Base-by-base conservation (phyloP, 1,139 yeast species). In the Pichia sp. region DNA sequence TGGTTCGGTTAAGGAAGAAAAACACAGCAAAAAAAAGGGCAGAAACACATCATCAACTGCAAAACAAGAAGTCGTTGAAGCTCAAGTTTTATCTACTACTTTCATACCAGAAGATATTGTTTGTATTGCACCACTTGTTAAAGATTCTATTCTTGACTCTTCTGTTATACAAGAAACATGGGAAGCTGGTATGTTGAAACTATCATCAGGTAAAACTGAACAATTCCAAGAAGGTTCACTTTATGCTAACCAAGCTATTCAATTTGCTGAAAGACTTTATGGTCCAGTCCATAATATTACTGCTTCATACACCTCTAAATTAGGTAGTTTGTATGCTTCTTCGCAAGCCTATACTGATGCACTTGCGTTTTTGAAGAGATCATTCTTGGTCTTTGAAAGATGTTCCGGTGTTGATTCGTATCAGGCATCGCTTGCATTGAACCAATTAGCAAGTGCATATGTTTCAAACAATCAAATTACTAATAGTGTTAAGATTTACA, bases 211-310 rank as follows among this genome's bases (percentile, higher is more conserved):
- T 12, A 58, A 59, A 11, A 58, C 63, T 18, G 62, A 70, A 27
- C 71, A 74, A 50, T 71, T 64, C 48, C 74, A 73, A 30, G 70
- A 75, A 39, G 85, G 83, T 12, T 62, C 80, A 44, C 69, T 75
- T 22, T 73, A 87, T 46, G 70, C 89, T 57, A 69, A 74, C 36
- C 96, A 90, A 64, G 74, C 94, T 41, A 69, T 87, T 43, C 70
- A 83, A 6, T 74, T 88, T 49, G 80, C 80, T 56, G 96, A 90
- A 63, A 96, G 89, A 62, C 80, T 87, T 30, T 86, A 86, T 59
- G 97, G 97, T 23, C 67, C 76, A 40, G 76, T 92, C 32, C 95
- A 89, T 61, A 77, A 84, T 12, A 89, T 84, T 57, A 86, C 92
- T 38, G 89, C 92, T 20, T 64, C 81, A 43, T 81, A 82, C 12